phyloP scores from a whole-genome alignment of 1,284 basidiomycete species.

The Moniliella sp. region DNA sequence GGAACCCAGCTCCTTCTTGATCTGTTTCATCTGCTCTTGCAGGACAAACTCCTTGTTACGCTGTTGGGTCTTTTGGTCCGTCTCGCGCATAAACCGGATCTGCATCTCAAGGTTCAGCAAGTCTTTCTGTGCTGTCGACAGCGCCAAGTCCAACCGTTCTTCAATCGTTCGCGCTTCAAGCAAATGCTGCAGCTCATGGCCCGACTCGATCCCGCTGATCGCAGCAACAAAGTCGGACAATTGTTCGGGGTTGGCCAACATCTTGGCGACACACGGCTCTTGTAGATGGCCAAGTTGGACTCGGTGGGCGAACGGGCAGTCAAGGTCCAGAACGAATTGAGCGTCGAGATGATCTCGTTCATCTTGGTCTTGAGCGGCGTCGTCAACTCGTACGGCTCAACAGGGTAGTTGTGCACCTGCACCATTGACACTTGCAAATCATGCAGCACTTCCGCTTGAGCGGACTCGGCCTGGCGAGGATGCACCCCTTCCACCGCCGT shows the following conservation, averaged over 20 bases:
- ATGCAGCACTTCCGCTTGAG: slow-evolving; percentile 75
- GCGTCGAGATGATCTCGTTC: slow-evolving; percentile 85
- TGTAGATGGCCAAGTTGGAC: slow-evolving; percentile 91
- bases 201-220: slow-evolving; percentile 69
- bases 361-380: slow-evolving; percentile 64
- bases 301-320: slow-evolving; percentile 95
- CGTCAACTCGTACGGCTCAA: slow-evolving; percentile 57
- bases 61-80: slow-evolving; percentile 89
- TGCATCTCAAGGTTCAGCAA: no score
- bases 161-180: slow-evolving; percentile 67
- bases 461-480: slow-evolving; percentile 35
- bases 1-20: slow-evolving; percentile 95
- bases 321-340: slow-evolving; percentile 93
- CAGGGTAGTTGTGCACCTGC: slow-evolving; percentile 62
- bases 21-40: slow-evolving; percentile 94
- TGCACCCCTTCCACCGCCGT: background rate
- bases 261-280: slow-evolving; percentile 83
- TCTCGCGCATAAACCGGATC: slow-evolving; percentile 76
- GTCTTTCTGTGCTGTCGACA: slow-evolving; percentile 91
- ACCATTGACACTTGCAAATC: slow-evolving; percentile 72
- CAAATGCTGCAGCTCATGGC: slow-evolving; percentile 80
- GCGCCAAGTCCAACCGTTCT: slow-evolving; percentile 68
- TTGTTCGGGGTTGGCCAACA: slow-evolving; percentile 94
- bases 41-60: slow-evolving; percentile 90
- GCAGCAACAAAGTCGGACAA: slow-evolving; percentile 94